A percentile compares a stretch with the other conserved stretches of the same genome.
Evolutionary conservation across 352 stramenopile genomes (phyloP).

Genomic region (Peronospora farinosa): DNA sequence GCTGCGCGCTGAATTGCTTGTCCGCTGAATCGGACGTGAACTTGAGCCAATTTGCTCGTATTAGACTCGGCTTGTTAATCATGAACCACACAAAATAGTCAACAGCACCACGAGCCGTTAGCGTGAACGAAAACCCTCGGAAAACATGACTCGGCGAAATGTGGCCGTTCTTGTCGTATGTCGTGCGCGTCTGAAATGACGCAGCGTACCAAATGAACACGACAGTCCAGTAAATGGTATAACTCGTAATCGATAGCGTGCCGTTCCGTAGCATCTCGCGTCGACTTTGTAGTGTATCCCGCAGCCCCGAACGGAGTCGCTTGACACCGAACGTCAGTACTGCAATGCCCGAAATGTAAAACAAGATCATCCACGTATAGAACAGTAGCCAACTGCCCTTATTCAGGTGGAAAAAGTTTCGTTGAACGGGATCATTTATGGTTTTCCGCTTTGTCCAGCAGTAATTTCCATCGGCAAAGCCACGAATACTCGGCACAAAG

Average conservation of each 20-base stretch:
- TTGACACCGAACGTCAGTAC: slow-evolving; percentile 62
- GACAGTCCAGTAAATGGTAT: slow-evolving; percentile 79
- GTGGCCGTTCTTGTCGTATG: slow-evolving; percentile 32
- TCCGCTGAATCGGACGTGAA: slow-evolving; percentile 74
- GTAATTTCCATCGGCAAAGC: slow-evolving; percentile 66
- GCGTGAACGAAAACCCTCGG: slow-evolving; percentile 55
- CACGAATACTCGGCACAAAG: slow-evolving; percentile 34
- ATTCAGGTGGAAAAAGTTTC: slow-evolving; percentile 71
- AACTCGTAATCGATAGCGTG: slow-evolving; percentile 76
- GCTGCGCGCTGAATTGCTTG: slow-evolving; percentile 78
- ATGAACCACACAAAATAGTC: slow-evolving; percentile 87
- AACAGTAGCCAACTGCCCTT: slow-evolving; percentile 68
- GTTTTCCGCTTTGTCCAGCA: slow-evolving; percentile 71
- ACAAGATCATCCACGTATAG: slow-evolving; percentile 84
- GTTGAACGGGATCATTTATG: slow-evolving; percentile 19
- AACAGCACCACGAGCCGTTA: slow-evolving; percentile 57
- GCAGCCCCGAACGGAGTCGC: slow-evolving; percentile 58
- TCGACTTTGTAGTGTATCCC: slow-evolving; percentile 66
- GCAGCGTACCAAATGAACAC: slow-evolving; percentile 73
- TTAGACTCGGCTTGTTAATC: slow-evolving; percentile 62
- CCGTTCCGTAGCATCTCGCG: slow-evolving; percentile 75
- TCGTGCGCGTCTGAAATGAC: slow-evolving; percentile 55
- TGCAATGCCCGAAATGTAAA: slow-evolving; percentile 67
- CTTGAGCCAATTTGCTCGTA: slow-evolving; percentile 57
- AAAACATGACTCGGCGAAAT: slow-evolving; percentile 54